phyloP scores from a whole-genome alignment of 768 basidiomycete species.

The Russula griseocarnosa region DNA sequence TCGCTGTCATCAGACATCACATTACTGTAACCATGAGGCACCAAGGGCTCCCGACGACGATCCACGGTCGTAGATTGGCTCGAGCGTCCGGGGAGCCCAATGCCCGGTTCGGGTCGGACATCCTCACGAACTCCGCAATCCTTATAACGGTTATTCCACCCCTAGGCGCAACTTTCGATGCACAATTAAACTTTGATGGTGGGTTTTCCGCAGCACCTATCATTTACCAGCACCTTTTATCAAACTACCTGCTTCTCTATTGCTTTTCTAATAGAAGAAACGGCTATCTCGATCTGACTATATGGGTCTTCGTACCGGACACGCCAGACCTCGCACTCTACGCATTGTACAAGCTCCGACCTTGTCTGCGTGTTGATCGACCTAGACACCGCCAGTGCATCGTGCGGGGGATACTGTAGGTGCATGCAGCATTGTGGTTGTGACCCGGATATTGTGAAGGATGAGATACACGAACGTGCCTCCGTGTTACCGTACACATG shows the following conservation, averaged over 20 bases:
- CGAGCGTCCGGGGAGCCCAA: neutral
- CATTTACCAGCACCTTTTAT: neutral
- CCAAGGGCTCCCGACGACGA: neutral
- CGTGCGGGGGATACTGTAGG: too few relatives aligned
- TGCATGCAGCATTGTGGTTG: neutral
- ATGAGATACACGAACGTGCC: neutral
- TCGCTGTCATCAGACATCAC: neutral
- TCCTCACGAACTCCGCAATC: neutral
- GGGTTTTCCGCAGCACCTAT: neutral
- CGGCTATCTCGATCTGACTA: neutral
- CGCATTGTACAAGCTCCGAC: neutral
- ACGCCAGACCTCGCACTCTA: neutral
- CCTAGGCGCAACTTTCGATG: neutral
- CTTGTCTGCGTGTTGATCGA: neutral
- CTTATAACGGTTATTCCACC: neutral
- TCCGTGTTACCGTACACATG: neutral
- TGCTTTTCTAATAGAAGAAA: neutral
- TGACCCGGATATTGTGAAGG: neutral
- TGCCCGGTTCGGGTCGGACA: neutral
- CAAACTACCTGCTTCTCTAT: neutral
- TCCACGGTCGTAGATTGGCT: neutral
- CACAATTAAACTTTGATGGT: conserved; percentile 10
- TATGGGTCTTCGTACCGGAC: neutral
- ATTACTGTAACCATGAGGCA: neutral
- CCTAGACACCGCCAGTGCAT: neutral